These are phyloP conservation scores for Irpex sp. DNA, from an alignment of 1,284 basidiomycete genomes.

Conservation along the genomic window DNA sequence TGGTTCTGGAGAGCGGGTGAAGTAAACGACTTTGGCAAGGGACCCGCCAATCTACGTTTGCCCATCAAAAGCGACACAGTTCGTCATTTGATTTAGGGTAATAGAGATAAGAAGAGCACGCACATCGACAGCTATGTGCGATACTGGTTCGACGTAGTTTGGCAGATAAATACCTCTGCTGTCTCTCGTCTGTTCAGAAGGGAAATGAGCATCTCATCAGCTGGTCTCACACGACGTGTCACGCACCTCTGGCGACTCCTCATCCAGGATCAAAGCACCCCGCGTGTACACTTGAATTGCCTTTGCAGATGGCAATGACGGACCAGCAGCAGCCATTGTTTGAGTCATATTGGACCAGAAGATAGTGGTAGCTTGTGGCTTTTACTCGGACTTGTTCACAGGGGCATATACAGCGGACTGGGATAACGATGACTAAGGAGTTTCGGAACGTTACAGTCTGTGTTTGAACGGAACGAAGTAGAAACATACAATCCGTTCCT, in stretches of 20 bases:
- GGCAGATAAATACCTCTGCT: slow-evolving; percentile 94
- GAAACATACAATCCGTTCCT: too few species aligned
- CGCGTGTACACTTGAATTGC: slow-evolving; percentile 84
- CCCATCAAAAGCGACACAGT: not conserved
- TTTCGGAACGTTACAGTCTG: too few species aligned
- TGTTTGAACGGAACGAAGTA: too few species aligned
- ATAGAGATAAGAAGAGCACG: slow-evolving; percentile 35
- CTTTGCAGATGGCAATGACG: slow-evolving; percentile 64
- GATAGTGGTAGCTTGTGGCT: too few species aligned
- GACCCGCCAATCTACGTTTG: slow-evolving; percentile 85
- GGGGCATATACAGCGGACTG: too few species aligned
- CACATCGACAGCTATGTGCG: slow-evolving; percentile 93
- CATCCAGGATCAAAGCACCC: slow-evolving; percentile 85
- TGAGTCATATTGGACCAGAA: too few species aligned
- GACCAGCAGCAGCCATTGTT: slow-evolving; percentile 14
- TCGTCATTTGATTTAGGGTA: not conserved
- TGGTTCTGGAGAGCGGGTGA: slow-evolving; percentile 86
- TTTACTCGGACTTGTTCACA: too few species aligned
- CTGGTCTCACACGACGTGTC: not conserved
- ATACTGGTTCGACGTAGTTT: slow-evolving; percentile 95
- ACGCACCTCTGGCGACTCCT: slow-evolving; percentile 89
- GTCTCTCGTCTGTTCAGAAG: slow-evolving; percentile 70
- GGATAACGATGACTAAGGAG: too few species aligned
- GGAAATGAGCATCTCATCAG: not conserved
- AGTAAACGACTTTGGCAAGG: slow-evolving; percentile 97